Evolutionary conservation across 2,329 filamentous ascomycete genomes (phyloP).

Genomic region (Aspergillus nomiae): DNA sequence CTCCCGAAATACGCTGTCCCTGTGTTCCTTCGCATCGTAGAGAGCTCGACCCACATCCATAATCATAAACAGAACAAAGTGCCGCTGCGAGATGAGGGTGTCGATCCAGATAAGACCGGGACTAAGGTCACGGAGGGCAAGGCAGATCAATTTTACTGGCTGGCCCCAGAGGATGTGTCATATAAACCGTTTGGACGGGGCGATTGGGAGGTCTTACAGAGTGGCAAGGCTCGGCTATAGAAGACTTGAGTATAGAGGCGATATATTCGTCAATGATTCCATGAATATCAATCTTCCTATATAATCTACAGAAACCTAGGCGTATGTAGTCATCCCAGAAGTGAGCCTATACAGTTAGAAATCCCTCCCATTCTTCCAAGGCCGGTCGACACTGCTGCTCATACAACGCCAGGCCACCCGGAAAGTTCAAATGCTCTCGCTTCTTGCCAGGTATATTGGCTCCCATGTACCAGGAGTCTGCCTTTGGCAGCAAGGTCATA

Average conservation of each 20-base stretch:
- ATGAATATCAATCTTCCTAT: not conserved
- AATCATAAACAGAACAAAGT: constrained; percentile 84
- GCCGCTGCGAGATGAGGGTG: constrained; percentile 66
- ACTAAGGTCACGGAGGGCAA: constrained; percentile 46
- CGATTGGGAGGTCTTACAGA: constrained; percentile 60
- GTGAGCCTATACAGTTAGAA: not conserved
- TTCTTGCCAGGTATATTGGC: constrained; percentile 58
- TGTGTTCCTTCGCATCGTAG: constrained; percentile 67
- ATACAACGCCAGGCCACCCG: constrained; percentile 22
- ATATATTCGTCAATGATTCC: not conserved
- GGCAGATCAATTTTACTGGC: constrained; percentile 54
- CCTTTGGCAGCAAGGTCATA: constrained; percentile 52
- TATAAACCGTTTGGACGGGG: constrained; percentile 62
- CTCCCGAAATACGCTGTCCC: constrained; percentile 76
- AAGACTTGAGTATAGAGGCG: not conserved
- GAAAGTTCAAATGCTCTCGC: constrained; percentile 55
- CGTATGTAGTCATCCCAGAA: not conserved
- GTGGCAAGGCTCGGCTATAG: constrained; percentile 50
- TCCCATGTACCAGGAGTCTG: constrained; percentile 58
- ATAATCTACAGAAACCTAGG: not conserved
- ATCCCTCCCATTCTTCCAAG: not conserved
- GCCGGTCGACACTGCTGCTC: not conserved
- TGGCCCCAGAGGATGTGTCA: constrained; percentile 48
- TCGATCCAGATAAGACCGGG: constrained; percentile 56
- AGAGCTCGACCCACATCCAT: constrained; percentile 47